Evolutionary conservation across 495 filamentous ascomycete species (phyloP).

Genomic region (Lophiostoma macrostomum): DNA sequence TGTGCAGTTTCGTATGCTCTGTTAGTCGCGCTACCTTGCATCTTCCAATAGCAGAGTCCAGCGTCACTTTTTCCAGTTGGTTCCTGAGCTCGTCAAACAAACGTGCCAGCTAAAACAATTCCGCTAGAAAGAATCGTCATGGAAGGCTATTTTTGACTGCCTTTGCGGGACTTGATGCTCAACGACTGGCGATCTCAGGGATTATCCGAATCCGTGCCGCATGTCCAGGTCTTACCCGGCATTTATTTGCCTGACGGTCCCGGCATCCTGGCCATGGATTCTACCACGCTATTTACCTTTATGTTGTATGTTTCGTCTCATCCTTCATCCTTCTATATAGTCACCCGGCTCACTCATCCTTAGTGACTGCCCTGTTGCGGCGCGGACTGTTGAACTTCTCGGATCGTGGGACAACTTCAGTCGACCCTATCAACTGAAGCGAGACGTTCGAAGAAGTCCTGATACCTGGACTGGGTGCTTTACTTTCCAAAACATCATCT

Average conservation of each 20-base stretch:
- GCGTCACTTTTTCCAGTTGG: background rate
- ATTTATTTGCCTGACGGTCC: slow-evolving; percentile 5
- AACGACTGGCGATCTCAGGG: slow-evolving; percentile 2
- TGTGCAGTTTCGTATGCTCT: slow-evolving; percentile 5
- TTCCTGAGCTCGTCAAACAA: slow-evolving; percentile 20
- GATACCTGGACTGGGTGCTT: slow-evolving; percentile 83
- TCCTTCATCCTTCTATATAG: background rate
- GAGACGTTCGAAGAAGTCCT: slow-evolving; percentile 64
- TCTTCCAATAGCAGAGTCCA: slow-evolving; percentile 10
- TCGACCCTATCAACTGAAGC: slow-evolving; percentile 71
- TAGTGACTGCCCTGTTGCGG: slow-evolving; percentile 63
- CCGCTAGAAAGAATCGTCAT: background rate
- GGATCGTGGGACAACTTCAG: slow-evolving; percentile 95
- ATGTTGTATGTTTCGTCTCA: slow-evolving; percentile 35
- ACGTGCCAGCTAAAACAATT: slow-evolving; percentile 2
- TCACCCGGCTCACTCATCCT: background rate
- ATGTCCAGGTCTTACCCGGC: slow-evolving; percentile 4
- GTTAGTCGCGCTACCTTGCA: background rate
- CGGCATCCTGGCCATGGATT: slow-evolving; percentile 30
- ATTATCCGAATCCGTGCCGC: background rate
- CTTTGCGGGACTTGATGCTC: slow-evolving; percentile 14
- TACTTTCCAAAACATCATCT: slow-evolving; percentile 77
- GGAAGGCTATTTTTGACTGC: slow-evolving; percentile 11
- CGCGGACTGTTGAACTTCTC: slow-evolving; percentile 71
- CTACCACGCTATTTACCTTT: slow-evolving; percentile 42